A percentile compares a stretch with the other conserved stretches of the same genome.
These are phyloP conservation scores for Prototheca stagnorum DNA, from an alignment of 163 green algal genomes.

Conservation along the genomic window DNA sequence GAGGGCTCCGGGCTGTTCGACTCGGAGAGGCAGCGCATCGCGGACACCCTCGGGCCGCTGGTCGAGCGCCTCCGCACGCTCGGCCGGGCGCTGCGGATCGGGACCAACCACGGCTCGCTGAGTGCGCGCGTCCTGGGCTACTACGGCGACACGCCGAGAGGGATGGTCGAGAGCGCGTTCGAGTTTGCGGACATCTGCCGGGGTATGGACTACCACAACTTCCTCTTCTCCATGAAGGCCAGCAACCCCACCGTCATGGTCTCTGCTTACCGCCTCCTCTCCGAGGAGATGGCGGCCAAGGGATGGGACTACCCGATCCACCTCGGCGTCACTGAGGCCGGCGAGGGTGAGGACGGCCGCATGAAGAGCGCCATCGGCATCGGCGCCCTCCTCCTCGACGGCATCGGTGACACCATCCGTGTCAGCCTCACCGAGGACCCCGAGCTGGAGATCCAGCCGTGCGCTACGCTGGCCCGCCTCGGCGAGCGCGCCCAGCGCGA, in stretches of 20 bases:
- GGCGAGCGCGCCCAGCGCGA: constrained; percentile 42
- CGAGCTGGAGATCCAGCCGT: constrained; percentile 92
- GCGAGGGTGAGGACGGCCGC: constrained; percentile 93
- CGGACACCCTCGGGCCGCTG: constrained; percentile 76
- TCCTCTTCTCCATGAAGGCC: constrained; percentile 99
- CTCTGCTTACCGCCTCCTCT: constrained; percentile 19
- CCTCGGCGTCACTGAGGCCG: constrained; percentile 78
- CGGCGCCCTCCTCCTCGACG: constrained; percentile 81
- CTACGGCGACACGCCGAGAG: constrained; percentile 82
- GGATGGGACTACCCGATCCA: constrained; percentile 98
- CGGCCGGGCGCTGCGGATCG: constrained; percentile 86
- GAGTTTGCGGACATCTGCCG: constrained; percentile 97
- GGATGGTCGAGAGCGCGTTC: constrained; percentile 91
- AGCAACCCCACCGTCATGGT: constrained; percentile 77
- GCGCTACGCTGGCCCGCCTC: constrained; percentile 59
- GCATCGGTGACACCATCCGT: constrained; percentile 95
- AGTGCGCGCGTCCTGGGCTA: constrained; percentile 90
- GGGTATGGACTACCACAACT: constrained; percentile 98
- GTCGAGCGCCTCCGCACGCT: constrained; percentile 97
- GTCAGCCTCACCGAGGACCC: constrained; percentile 94
- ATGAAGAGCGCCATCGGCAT: constrained; percentile 98
- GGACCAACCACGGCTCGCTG: constrained; percentile 97
- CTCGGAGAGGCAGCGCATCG: constrained; percentile 75
- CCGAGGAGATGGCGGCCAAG: constrained; percentile 73
- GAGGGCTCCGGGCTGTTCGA: constrained; percentile 72